Evolutionary conservation across 2,329 filamentous ascomycete species (phyloP).

Genomic region (Fusarium gaditjirri): DNA sequence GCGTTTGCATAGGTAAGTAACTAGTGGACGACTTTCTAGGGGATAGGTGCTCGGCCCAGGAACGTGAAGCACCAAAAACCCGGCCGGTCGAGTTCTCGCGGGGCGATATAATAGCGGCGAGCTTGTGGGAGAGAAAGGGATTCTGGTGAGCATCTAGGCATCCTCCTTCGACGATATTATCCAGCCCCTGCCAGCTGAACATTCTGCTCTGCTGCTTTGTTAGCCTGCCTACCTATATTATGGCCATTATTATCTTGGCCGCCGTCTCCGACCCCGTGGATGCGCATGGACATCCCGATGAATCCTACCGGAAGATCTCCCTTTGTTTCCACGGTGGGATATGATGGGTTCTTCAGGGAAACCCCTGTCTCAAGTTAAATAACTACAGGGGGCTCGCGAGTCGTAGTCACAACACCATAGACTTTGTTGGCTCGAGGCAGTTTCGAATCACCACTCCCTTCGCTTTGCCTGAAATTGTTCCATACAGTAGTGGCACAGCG

Average conservation of each 20-base stretch:
- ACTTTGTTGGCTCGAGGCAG: conserved; percentile 21
- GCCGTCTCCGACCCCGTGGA: conserved; percentile 13
- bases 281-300: conserved; percentile 23
- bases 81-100: conserved; percentile 6
- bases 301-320: conserved; percentile 36
- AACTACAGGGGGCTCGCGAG: conserved; percentile 23
- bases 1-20: conserved; percentile 22
- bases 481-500: conserved; percentile 4
- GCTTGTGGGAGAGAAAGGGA: background rate
- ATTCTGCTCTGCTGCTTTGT: background rate
- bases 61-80: conserved; percentile 3
- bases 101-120: background rate
- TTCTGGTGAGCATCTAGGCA: background rate
- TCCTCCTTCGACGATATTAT: background rate
- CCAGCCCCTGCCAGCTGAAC: conserved; percentile 2
- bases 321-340: conserved; percentile 24
- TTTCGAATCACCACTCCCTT: conserved; percentile 38
- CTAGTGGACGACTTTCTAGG: conserved; percentile 25
- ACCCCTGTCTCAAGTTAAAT: conserved; percentile 18
- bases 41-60: conserved; percentile 14
- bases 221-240: background rate
- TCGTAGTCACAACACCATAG: conserved; percentile 32
- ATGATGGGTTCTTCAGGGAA: conserved; percentile 1
- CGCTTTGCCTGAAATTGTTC: conserved; percentile 5
- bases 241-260: conserved; percentile 2